Evolutionary conservation across 768 basidiomycete species (phyloP).

Genomic region (Flagelloscypha sp.): DNA sequence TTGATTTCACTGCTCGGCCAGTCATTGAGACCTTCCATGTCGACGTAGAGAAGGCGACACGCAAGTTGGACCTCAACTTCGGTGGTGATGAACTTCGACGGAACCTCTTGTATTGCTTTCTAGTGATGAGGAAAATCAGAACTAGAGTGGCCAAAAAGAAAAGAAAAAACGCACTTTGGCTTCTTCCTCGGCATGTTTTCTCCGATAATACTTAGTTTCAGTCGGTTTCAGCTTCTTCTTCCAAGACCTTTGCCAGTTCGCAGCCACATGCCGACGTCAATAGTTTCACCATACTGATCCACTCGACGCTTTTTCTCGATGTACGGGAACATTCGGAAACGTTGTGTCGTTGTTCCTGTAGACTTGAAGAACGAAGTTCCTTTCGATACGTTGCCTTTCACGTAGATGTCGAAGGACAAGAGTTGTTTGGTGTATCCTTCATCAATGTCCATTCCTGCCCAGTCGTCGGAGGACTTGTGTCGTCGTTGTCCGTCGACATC

Average conservation of each 20-base stretch:
- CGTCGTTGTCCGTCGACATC: conserved; percentile 31
- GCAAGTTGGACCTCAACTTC: conserved; percentile 71
- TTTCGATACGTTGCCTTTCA: conserved; percentile 92
- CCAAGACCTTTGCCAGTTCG: conserved; percentile 84
- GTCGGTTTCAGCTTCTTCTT: conserved; percentile 84
- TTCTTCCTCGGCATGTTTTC: conserved; percentile 69
- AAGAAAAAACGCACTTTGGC: conserved; percentile 47
- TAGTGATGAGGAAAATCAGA: conserved; percentile 20
- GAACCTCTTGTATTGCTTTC: conserved; percentile 75
- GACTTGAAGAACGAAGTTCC: conserved; percentile 83
- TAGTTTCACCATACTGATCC: conserved; percentile 91
- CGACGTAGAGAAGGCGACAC: conserved; percentile 84
- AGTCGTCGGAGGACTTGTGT: conserved; percentile 29
- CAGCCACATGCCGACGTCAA: conserved; percentile 95
- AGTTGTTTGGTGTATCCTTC: conserved; percentile 66
- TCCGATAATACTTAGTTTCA: conserved; percentile 66
- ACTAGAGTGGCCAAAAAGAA: background rate
- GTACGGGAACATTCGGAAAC: conserved; percentile 97
- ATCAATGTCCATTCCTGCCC: conserved; percentile 57
- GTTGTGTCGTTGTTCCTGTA: conserved; percentile 56
- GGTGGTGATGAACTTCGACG: conserved; percentile 82
- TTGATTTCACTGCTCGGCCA: conserved; percentile 92
- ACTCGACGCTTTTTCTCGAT: conserved; percentile 88
- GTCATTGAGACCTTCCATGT: conserved; percentile 97
- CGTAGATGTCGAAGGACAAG: conserved; percentile 90